Evolutionary conservation across 2,329 filamentous ascomycete genomes (phyloP).

Genomic region (Paramyrothecium roridum): DNA sequence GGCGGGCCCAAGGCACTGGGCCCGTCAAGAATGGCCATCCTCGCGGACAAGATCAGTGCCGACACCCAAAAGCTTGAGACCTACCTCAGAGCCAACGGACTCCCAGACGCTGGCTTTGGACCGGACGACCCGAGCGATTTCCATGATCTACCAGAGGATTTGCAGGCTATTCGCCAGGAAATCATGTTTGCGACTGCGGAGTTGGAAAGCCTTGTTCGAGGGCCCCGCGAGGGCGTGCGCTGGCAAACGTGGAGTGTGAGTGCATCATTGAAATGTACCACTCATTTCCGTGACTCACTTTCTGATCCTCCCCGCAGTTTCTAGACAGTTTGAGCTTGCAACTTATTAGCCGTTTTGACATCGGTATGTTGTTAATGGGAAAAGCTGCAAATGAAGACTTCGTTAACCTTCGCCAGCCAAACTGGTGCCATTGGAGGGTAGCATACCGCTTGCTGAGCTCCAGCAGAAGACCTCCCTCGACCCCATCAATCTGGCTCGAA

Average conservation of each 20-base stretch:
- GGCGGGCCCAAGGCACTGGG: background rate
- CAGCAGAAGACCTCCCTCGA: constrained; percentile 42
- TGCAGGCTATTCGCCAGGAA: constrained; percentile 41
- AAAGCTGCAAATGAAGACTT: background rate
- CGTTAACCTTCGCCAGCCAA: constrained; percentile 32
- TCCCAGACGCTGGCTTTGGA: constrained; percentile 42
- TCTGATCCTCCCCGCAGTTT: constrained; percentile 37
- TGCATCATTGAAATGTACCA: constrained; percentile 2
- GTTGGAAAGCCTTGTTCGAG: constrained; percentile 43
- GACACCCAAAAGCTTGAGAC: constrained; percentile 48
- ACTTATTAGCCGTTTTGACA: constrained; percentile 46
- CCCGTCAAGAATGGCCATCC: constrained; percentile 36
- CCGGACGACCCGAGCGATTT: constrained; percentile 42
- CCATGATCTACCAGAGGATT: constrained; percentile 41
- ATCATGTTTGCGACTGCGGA: constrained; percentile 47
- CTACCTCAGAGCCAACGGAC: constrained; percentile 39
- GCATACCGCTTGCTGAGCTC: constrained; percentile 44
- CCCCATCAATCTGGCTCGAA: constrained; percentile 45
- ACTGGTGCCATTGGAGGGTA: constrained; percentile 43
- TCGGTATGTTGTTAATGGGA: constrained; percentile 32
- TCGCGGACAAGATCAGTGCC: constrained; percentile 44
- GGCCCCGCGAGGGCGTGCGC: constrained; percentile 47
- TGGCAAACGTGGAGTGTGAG: constrained; percentile 51
- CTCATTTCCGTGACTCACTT: constrained; percentile 6
- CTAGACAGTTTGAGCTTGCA: constrained; percentile 48